Evolutionary conservation across 208 protist species (phyloP).

Genomic region (Novymonas esmeraldas): DNA sequence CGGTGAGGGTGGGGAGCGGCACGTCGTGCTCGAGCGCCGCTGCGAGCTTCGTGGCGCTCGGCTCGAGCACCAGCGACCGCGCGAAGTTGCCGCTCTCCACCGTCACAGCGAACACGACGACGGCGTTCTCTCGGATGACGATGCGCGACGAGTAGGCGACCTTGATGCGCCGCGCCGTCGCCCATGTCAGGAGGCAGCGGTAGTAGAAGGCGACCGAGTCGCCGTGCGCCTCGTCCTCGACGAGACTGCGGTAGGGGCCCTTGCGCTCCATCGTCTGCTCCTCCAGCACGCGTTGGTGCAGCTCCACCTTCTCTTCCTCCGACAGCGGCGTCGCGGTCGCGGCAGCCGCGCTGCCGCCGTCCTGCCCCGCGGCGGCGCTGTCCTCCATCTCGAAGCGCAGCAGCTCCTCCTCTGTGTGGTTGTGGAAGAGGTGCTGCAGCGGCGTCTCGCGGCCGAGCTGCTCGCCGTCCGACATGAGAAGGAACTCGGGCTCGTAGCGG

Average conservation of each 20-base stretch:
- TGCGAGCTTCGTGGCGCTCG: conserved; percentile 44
- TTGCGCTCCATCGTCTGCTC: conserved; percentile 30
- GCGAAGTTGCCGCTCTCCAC: conserved; percentile 67
- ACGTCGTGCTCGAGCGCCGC: conserved; percentile 49
- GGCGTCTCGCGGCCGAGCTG: conserved; percentile 59
- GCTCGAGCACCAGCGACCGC: conserved; percentile 56
- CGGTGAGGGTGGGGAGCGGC: conserved; percentile 35
- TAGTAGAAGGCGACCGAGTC: conserved; percentile 67
- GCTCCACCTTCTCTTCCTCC: conserved; percentile 25
- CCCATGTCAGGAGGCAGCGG: conserved; percentile 83
- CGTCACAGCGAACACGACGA: conserved; percentile 82
- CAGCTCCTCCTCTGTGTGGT: conserved; percentile 35
- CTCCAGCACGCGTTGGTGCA: conserved; percentile 18
- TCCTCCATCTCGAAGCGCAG: conserved; percentile 9
- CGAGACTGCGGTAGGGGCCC: conserved; percentile 68
- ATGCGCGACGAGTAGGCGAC: conserved; percentile 87
- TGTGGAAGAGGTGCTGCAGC: conserved; percentile 68
- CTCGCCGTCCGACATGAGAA: conserved; percentile 90
- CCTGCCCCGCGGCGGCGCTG: conserved; percentile 1
- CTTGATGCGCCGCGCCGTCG: conserved; percentile 65
- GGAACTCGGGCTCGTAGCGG: conserved; percentile 83
- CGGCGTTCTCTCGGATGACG: conserved; percentile 79
- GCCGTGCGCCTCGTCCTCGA: conserved; percentile 70
- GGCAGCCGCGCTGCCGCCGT: conserved; percentile 3
- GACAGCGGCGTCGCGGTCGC: conserved; percentile 2